phyloP scores from a whole-genome alignment of 2,329 filamentous ascomycete genomes.

The Fusarium sp. region DNA sequence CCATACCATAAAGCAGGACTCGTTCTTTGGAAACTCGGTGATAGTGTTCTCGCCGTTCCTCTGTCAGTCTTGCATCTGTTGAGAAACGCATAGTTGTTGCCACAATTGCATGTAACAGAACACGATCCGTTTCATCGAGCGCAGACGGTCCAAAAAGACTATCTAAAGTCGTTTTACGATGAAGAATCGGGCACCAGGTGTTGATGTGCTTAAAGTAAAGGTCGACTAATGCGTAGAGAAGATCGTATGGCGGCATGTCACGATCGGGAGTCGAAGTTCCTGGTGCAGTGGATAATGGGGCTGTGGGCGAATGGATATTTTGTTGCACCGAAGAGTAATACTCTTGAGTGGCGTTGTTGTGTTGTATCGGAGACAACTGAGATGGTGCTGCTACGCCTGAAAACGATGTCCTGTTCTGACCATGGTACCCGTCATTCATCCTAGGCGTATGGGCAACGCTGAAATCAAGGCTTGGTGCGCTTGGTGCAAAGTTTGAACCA shows the following conservation, averaged over 20 bases:
- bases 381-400: slow-evolving; percentile 54
- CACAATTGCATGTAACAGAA: slow-evolving; percentile 88
- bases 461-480: slow-evolving; percentile 62
- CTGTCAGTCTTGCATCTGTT: slow-evolving; percentile 77
- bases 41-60: slow-evolving; percentile 78
- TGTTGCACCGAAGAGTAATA: slow-evolving; percentile 59
- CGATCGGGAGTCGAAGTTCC: slow-evolving; percentile 59
- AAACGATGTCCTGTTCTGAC: slow-evolving; percentile 57
- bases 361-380: slow-evolving; percentile 51
- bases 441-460: slow-evolving; percentile 59
- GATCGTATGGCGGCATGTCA: slow-evolving; percentile 78
- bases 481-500: slow-evolving; percentile 55
- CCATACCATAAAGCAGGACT: slow-evolving; percentile 86
- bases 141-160: slow-evolving; percentile 81
- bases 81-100: slow-evolving; percentile 89
- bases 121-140: slow-evolving; percentile 82
- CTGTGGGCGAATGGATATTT: slow-evolving; percentile 67
- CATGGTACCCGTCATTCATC: slow-evolving; percentile 62
- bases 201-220: slow-evolving; percentile 85
- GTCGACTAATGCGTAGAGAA: slow-evolving; percentile 78
- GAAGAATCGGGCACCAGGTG: slow-evolving; percentile 90
- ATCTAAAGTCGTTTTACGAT: slow-evolving; percentile 83
- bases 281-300: slow-evolving; percentile 61
- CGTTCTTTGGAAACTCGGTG: slow-evolving; percentile 85
- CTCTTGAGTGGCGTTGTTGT: slow-evolving; percentile 59